Base-by-base conservation (phyloP, 23 red algal species). In the Gracilariopsis chorda region DNA sequence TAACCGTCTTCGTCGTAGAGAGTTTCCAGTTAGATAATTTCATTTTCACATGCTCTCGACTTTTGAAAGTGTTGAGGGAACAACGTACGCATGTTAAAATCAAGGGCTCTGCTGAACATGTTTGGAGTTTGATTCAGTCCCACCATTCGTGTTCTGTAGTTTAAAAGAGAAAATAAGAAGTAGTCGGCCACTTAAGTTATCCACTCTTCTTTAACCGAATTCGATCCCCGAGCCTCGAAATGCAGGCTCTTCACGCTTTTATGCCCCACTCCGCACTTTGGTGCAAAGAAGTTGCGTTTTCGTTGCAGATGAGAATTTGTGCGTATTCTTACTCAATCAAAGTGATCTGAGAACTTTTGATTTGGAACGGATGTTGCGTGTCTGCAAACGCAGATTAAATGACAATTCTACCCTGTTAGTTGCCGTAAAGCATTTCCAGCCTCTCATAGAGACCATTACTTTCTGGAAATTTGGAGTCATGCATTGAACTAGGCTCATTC, bases 211-310 rank as follows among this genome's bases (percentile, higher is more conserved):
- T 48, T 4, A 29, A 79, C 3, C 27, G 8, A 1, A 79, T 79
- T 29, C 39, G 2, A 12, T 79, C 74, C 17, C 16, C 11, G 14
- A 52, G 2, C 10, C 74, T 42, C 27, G 45, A 29, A 55, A 79
- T 29, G 20, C 8, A 56, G 4, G 74, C 39, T 34, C 36, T 2
- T 52, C 49, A 51, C 0, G 74, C 48, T 4, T 48, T 42, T 29
- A 79, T 79, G 1, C 74, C 74, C 74, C 74, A 48, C 23, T 79
- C 74, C 36, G 74, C 48, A 13, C 74, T 79, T 35, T 79, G 74
- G 24, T 21, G 4, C 7, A 56, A 12, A 2, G 74, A 79, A 1
- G 74, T 79, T 19, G 74, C 74, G 34, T 79, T 42, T 16, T 32
- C 12, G 17, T 19, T 14, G 9, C 4, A 10, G 5, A 48, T 1